phyloP scores from a whole-genome alignment of 768 basidiomycete genomes.

The Boletellus emodensis region DNA sequence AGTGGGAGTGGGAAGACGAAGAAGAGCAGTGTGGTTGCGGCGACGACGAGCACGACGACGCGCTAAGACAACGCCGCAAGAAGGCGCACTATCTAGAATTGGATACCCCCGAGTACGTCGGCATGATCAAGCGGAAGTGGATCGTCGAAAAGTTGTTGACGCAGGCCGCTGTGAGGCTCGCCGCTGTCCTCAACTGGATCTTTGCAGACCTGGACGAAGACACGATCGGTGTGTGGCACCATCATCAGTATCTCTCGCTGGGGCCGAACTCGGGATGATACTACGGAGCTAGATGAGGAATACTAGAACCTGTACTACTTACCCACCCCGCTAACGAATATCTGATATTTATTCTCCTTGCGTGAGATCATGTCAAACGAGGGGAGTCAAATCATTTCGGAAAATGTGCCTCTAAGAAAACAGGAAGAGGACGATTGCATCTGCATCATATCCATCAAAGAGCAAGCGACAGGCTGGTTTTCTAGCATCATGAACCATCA shows the following conservation, averaged over 20 bases:
- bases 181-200: constrained; percentile 75
- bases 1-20: too few species aligned
- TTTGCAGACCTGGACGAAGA: constrained; percentile 34
- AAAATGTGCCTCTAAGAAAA: background rate
- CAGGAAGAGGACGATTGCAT: background rate
- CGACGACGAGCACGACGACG: background rate
- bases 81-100: constrained; percentile 57
- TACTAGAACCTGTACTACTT: too few species aligned
- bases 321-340: too few species aligned
- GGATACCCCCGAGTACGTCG: constrained; percentile 77
- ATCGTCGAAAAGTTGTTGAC: constrained; percentile 80
- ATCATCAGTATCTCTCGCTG: too few species aligned
- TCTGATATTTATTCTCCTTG: too few species aligned
- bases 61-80: background rate
- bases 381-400: too few species aligned
- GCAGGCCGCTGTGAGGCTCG: constrained; percentile 80
- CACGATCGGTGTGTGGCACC: background rate
- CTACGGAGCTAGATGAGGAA: too few species aligned
- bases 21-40: background rate
- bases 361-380: too few species aligned
- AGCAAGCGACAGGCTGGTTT: background rate
- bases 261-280: too few species aligned
- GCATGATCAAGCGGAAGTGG: constrained; percentile 59
- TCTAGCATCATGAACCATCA: background rate
- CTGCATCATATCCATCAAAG: background rate